These are phyloP conservation scores for Punica granatum DNA, from an alignment of 345 rosid species.

Conservation along the genomic window DNA sequence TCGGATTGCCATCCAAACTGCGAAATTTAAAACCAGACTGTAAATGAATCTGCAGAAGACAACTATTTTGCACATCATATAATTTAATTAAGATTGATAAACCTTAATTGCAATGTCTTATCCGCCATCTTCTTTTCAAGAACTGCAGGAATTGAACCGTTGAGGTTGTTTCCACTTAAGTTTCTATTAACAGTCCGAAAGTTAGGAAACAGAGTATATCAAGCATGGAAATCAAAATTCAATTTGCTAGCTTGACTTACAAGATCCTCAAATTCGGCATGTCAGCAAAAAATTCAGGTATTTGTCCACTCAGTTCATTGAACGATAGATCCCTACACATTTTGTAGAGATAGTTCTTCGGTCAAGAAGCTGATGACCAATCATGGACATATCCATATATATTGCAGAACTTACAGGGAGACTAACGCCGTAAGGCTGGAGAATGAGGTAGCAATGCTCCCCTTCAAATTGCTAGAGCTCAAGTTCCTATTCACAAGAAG, in stretches of 20 bases:
- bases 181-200: constrained; percentile 17
- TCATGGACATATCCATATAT: too few relatives aligned
- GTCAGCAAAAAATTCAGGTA: constrained; percentile 34
- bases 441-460: too few relatives aligned
- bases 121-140: constrained; percentile 24
- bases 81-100: not conserved
- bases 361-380: too few relatives aligned
- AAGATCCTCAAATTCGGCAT: constrained; percentile 28
- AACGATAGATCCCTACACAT: constrained; percentile 50
- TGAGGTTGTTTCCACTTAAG: constrained; percentile 30
- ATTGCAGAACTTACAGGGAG: not conserved
- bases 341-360: not conserved
- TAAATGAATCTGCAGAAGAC: not conserved
- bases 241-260: constrained; percentile 20
- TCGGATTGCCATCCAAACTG: constrained; percentile 3
- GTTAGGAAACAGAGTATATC: not conserved
- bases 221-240: not conserved
- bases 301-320: constrained; percentile 33
- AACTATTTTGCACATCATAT: too few relatives aligned
- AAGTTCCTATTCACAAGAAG: too few relatives aligned
- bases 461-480: too few relatives aligned
- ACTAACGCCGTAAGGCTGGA: not conserved
- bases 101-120: constrained; percentile 12
- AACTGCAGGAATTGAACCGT: constrained; percentile 28
- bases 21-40: not conserved